A percentile compares a stretch with the other conserved stretches of the same genome.
Conservation (phyloP, 176 grass and related monocot species). For the Aechmea fasciata region DNA sequence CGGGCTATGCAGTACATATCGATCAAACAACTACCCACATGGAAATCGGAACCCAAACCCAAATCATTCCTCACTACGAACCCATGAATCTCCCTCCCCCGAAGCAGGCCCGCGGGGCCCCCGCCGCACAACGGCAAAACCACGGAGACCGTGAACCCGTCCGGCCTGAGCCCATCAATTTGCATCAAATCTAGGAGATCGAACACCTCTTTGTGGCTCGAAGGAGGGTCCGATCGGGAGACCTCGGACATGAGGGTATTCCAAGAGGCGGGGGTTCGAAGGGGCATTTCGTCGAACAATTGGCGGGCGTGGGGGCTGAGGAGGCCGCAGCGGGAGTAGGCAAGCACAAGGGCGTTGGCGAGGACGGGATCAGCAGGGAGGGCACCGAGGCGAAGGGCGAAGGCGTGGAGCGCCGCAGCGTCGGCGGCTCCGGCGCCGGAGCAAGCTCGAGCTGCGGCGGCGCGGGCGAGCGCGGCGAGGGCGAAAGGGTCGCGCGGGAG, state of each 20-base stretch:
- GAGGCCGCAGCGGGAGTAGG: neutral
- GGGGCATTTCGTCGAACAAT: constrained; percentile 73
- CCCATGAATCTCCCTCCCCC: constrained; percentile 51
- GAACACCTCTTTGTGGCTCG: constrained; percentile 3
- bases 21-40: constrained; percentile 45
- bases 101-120: neutral
- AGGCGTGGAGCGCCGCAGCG: constrained; percentile 14
- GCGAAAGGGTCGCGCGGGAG: constrained; percentile 38
- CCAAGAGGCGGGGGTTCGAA: constrained; percentile 39
- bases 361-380: constrained; percentile 31
- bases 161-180: constrained; percentile 24
- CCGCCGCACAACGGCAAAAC: constrained; percentile 17
- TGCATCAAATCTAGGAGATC: constrained; percentile 34
- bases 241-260: constrained; percentile 44
- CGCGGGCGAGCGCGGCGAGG: constrained; percentile 26
- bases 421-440: neutral
- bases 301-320: constrained; percentile 9
- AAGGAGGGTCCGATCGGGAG: neutral
- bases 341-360: constrained; percentile 32
- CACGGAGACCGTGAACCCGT: constrained; percentile 43
- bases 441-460: neutral
- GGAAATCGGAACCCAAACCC: constrained; percentile 28
- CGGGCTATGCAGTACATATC: constrained; percentile 47
- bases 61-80: constrained; percentile 33
- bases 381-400: constrained; percentile 23